Base-by-base conservation (phyloP, 495 filamentous ascomycete genomes). In the Endocarpon pusillum region DNA sequence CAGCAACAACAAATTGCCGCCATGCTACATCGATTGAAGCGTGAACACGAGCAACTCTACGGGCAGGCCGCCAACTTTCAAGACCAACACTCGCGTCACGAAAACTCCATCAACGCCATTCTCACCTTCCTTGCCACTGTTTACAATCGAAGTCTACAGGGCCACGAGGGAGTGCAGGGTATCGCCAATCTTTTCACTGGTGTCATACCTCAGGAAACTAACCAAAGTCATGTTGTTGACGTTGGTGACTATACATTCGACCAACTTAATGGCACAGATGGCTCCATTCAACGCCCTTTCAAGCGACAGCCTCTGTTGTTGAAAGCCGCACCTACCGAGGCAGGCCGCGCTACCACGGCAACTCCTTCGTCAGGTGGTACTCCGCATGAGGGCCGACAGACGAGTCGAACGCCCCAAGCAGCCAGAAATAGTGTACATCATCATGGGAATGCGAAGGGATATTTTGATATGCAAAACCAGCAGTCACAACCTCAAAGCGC, bases 101-200 rank as follows among this genome's bases (percentile, higher is more conserved):
- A 97, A 51, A 93, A 84, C 45, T 94, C 85, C 7, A 97, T 97
- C 49, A 96, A 94, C 45, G 89, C 91, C 17, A 96, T 97, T 42
- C 63, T 97, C 11, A 93, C 84, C 20, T 97, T 96, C 52, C 67
- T 97, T 2, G 91, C 89, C 12, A 94, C 89, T 6, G 83, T 97
- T 6, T 97, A 94, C 61, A 81, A 89, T 44, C 79, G 75, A 37
- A 79, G 71, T 40, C 52, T 81, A 19, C 70, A 76, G 33, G 71
- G 69, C 4, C 61, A 70, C 35, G 73, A 72, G 28, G 59, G 58
- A 17, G 53, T 64, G 0, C 71, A 78, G 41, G 81, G 74, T 30
- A 62, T 83, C 18, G 72, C 74, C 12, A 78, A 78, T 39, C 68
- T 82, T 31, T 68, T 86, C 47, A 67, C 73, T 1, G 78, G 72